Conservation (phyloP, 495 filamentous ascomycete species). For the Elasticomyces elasticus region DNA sequence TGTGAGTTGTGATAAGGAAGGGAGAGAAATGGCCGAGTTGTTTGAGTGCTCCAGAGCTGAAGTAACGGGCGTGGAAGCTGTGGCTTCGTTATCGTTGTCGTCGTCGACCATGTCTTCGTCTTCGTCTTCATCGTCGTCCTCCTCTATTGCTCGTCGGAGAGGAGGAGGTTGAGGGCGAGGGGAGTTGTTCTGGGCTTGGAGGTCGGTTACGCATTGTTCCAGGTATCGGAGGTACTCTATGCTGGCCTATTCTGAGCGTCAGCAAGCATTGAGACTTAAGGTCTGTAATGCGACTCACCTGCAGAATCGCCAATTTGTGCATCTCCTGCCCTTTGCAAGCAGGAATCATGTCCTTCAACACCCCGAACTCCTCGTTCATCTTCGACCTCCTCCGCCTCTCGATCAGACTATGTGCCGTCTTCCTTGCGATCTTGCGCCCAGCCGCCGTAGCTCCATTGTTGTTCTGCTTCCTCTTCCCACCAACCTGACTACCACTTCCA, state of each 20-base stretch:
- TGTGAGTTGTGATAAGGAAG: conserved; percentile 14
- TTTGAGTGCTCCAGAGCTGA: conserved; percentile 17
- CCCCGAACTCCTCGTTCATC: conserved; percentile 98
- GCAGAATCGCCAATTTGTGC: conserved; percentile 95
- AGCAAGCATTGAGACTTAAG: conserved; percentile 4
- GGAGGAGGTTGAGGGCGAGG: not conserved
- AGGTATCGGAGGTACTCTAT: conserved; percentile 96
- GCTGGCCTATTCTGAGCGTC: conserved; percentile 53
- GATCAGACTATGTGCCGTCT: conserved; percentile 93
- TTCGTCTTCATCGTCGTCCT: conserved; percentile 22
- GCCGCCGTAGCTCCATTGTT: conserved; percentile 61
- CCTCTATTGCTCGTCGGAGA: not conserved
- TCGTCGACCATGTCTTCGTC: conserved; percentile 27
- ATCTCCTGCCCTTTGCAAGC: conserved; percentile 86
- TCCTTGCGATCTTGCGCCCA: conserved; percentile 83
- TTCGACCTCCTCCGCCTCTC: conserved; percentile 84
- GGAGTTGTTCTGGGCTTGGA: conserved; percentile 47
- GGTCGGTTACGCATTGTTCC: conserved; percentile 72
- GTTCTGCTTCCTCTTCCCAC: conserved; percentile 58
- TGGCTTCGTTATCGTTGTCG: not conserved
- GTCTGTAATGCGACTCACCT: conserved; percentile 44
- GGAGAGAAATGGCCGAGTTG: conserved; percentile 9
- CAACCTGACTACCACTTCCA: conserved; percentile 16
- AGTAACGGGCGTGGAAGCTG: conserved; percentile 18
- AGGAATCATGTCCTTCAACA: conserved; percentile 91